Evolutionary conservation across 2,329 filamentous ascomycete species (phyloP), one percentile per base, ranked within the genome.

Genomic region (Clarireedia monteithiana): DNA sequence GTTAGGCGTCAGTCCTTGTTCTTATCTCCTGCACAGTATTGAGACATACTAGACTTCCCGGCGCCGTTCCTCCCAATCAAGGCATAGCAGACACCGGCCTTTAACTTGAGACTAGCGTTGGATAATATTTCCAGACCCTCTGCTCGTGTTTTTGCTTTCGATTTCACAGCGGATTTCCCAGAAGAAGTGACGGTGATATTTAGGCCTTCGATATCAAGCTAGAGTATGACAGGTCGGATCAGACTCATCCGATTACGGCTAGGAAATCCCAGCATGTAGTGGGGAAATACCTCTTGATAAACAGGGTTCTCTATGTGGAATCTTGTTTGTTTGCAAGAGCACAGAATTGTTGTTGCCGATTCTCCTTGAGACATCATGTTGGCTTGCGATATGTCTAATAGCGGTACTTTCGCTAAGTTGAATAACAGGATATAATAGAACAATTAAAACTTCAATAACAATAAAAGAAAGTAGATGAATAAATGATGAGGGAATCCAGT

Each of bases 31-130:
- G n/a, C 30, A 6, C 27, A 20, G 36, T 4, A 6, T 15, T 14
- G 6, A 44, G 12, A 66, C 77, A 69, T 70, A 86, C 84, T 92
- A 4, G 88, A 91, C 67, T 95, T 95, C 5, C 89, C 90, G 2
- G 84, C 86, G 0, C 89, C 89, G 70, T 95, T 95, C 6, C 88
- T 79, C 0, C 89, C 90, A 20, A 92, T 76, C 1, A 95, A 74
- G 0, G 88, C 89, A 74, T 95, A 95, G 59, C 87, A 79, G 47
- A 83, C 77, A 0, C 87, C 85, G 50, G 84, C 81, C 61, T 92
- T 88, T 3, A 95, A 72, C 24, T 84, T 81, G 38, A 95, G 72
- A 56, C 83, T 84, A 1, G 86, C 86, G 68, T 86, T 82, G 9
- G 75, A 75, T 3, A 95, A 75, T 5, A 95, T 80, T 68, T 94